Percentiles rank a stretch among this genome's conserved stretches.
Evolutionary conservation across 2,329 filamentous ascomycete species (phyloP).

Genomic region (Blumeriella jaapii): DNA sequence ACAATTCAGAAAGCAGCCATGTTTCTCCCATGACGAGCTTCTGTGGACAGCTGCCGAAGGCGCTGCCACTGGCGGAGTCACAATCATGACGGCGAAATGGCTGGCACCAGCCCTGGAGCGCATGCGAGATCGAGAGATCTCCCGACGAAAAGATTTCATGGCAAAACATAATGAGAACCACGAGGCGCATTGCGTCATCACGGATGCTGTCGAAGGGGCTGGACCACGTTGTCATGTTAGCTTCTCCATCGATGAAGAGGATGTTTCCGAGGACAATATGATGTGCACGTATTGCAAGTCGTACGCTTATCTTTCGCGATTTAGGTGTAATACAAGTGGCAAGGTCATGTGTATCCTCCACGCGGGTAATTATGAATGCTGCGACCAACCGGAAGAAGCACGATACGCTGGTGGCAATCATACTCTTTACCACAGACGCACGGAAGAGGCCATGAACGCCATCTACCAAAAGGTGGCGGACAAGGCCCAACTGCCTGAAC

Average conservation of each 20-base stretch:
- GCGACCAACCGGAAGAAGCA: conserved; percentile 53
- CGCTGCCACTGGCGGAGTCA: conserved; percentile 50
- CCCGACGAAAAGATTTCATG: conserved; percentile 57
- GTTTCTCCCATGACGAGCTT: conserved; percentile 94
- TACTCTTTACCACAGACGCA: conserved; percentile 64
- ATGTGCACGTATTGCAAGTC: conserved; percentile 83
- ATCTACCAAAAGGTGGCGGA: conserved; percentile 70
- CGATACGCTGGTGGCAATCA: conserved; percentile 63
- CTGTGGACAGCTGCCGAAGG: conserved; percentile 80
- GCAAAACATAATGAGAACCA: conserved; percentile 47
- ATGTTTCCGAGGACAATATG: conserved; percentile 87
- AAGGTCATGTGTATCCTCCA: conserved; percentile 78
- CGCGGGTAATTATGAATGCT: conserved; percentile 71
- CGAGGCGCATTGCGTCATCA: conserved; percentile 24
- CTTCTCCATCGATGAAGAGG: conserved; percentile 56
- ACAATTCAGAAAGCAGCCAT: conserved; percentile 80
- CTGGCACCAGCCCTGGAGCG: conserved; percentile 75
- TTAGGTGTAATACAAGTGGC: conserved; percentile 69
- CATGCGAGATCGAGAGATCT: conserved; percentile 62
- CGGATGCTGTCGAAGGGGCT: conserved; percentile 22
- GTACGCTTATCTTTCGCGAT: conserved; percentile 83
- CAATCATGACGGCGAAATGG: conserved; percentile 91
- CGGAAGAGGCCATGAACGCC: conserved; percentile 55
- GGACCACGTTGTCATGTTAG: conserved; percentile 42
- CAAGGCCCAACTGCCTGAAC: conserved; percentile 73